A percentile compares a stretch with the other conserved stretches of the same genome.
phyloP scores from a whole-genome alignment of 495 filamentous ascomycete species.

The Xylaria telfairii region DNA sequence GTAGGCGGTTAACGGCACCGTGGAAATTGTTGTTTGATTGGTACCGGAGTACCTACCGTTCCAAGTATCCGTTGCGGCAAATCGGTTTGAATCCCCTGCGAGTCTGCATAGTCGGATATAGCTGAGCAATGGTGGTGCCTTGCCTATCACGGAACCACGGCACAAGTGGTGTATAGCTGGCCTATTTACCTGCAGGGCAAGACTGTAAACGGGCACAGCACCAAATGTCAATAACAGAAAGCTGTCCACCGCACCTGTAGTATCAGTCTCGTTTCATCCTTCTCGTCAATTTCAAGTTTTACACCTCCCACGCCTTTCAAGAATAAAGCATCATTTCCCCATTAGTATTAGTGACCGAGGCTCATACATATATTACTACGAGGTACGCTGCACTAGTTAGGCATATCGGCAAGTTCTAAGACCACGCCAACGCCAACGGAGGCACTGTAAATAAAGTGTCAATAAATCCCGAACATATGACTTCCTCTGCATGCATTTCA shows the following conservation, averaged over 20 bases:
- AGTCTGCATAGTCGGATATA: constrained; percentile 16
- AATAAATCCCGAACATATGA: constrained; percentile 27
- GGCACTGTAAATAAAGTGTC: neutral
- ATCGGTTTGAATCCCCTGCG: constrained; percentile 29
- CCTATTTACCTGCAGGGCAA: constrained; percentile 6
- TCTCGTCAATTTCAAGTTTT: constrained; percentile 2
- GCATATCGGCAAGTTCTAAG: neutral
- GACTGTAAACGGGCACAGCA: constrained; percentile 1
- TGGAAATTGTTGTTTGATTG: constrained; percentile 21
- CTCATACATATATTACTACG: neutral
- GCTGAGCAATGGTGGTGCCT: constrained; percentile 9
- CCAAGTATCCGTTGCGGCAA: constrained; percentile 25
- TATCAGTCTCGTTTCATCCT: constrained; percentile 22
- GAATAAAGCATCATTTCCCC: neutral
- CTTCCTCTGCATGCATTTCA: constrained; percentile 3
- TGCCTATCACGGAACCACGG: constrained; percentile 29
- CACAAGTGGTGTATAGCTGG: constrained; percentile 16
- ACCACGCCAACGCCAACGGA: neutral
- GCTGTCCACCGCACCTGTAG: neutral
- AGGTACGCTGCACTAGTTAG: neutral
- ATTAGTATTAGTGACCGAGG: neutral
- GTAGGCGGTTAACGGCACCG: constrained; percentile 26
- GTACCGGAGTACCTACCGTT: constrained; percentile 24
- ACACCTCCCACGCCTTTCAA: neutral
- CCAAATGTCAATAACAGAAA: constrained; percentile 1